These are phyloP conservation scores for Pterocarpus macrocarpus DNA, from an alignment of 306 rosid genomes.

Conservation along the genomic window DNA sequence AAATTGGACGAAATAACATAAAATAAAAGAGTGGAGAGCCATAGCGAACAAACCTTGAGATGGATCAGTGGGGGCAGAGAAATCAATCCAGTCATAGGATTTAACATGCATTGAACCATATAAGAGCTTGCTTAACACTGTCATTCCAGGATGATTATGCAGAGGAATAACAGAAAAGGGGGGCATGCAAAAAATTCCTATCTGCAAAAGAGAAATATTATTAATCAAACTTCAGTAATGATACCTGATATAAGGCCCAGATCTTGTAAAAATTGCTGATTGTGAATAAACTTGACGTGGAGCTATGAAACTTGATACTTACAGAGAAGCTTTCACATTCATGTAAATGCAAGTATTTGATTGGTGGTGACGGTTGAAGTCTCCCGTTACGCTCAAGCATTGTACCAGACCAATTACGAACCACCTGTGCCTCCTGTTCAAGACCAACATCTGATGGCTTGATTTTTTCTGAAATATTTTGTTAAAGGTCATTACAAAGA, in stretches of 20 bases:
- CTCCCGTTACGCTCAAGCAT: constrained; percentile 66
- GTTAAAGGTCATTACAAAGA: constrained; percentile 39
- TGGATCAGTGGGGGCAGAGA: constrained; percentile 62
- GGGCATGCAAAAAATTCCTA: constrained; percentile 98
- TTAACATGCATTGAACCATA: constrained; percentile 84
- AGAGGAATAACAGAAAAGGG: constrained; percentile 89
- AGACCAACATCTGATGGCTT: constrained; percentile 97
- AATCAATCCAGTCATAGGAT: constrained; percentile 93
- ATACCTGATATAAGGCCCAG: background rate
- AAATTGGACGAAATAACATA: constrained; percentile 18
- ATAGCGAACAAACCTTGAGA: constrained; percentile 69
- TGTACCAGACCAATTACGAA: constrained; percentile 77
- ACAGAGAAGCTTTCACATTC: constrained; percentile 89
- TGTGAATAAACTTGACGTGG: background rate
- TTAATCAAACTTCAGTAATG: constrained; percentile 13
- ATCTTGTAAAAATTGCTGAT: constrained; percentile 33
- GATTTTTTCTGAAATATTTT: constrained; percentile 78
- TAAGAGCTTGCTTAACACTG: constrained; percentile 94
- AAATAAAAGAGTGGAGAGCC: constrained; percentile 20
- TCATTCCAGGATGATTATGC: constrained; percentile 98
- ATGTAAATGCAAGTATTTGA: constrained; percentile 89
- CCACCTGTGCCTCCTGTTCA: constrained; percentile 93
- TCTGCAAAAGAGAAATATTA: constrained; percentile 61
- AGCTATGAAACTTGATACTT: constrained; percentile 50
- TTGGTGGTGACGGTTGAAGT: constrained; percentile 74